Percentiles rank a stretch among this genome's conserved stretches.
Conservation (phyloP, 345 rosid genomes). For the Lumnitzera racemosa region DNA sequence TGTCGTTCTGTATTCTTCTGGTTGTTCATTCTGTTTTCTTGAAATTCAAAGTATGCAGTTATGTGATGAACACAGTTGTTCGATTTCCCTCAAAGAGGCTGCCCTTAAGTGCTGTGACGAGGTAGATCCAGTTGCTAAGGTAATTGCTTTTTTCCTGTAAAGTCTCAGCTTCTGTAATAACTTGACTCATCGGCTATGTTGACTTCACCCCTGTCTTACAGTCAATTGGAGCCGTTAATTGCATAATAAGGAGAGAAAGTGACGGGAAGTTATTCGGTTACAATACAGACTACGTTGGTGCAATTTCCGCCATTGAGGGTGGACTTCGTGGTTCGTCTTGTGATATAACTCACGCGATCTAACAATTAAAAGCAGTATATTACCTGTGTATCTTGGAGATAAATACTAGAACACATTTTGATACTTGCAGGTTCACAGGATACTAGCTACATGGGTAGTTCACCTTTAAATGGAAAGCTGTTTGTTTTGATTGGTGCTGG, state of each 20-base stretch:
- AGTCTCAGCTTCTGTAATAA: not conserved
- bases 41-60: slow-evolving; percentile 4
- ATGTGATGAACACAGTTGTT: slow-evolving; percentile 48
- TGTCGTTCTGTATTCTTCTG: not conserved
- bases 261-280: slow-evolving; percentile 77
- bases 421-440: slow-evolving; percentile 32
- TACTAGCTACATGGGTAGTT: slow-evolving; percentile 22
- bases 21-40: not conserved
- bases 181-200: not conserved
- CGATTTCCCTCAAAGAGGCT: slow-evolving; percentile 90
- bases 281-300: slow-evolving; percentile 87
- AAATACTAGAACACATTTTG: not conserved
- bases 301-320: slow-evolving; percentile 94
- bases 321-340: slow-evolving; percentile 59
- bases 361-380: too few species aligned
- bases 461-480: slow-evolving; percentile 70
- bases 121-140: slow-evolving; percentile 90
- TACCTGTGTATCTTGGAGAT: too few species aligned
- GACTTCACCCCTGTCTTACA: slow-evolving; percentile 17
- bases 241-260: slow-evolving; percentile 63
- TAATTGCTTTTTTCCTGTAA: slow-evolving; percentile 10
- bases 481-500: slow-evolving; percentile 95
- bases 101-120: slow-evolving; percentile 80
- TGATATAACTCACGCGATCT: not conserved
- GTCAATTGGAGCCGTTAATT: slow-evolving; percentile 97